Percentiles rank a stretch among this genome's conserved stretches.
These are phyloP conservation scores for Polygonum aviculare DNA, from an alignment of 148 eudicot genomes.

Conservation along the genomic window DNA sequence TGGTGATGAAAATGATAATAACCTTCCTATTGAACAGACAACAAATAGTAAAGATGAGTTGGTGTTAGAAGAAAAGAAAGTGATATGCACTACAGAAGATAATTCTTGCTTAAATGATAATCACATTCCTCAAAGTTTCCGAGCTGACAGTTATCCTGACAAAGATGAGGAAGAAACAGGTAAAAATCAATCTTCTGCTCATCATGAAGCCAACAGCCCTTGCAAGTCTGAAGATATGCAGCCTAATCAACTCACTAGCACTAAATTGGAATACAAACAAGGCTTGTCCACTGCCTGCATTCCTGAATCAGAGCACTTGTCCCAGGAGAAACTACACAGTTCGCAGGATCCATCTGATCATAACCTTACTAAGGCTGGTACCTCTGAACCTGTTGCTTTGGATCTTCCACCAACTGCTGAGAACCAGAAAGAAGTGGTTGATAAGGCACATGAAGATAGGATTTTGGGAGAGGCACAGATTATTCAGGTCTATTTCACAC, in stretches of 20 bases:
- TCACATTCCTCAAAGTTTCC: conserved; percentile 14
- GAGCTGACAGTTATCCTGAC: conserved; percentile 28
- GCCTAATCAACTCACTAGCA: conserved; percentile 20
- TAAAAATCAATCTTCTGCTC: conserved; percentile 20
- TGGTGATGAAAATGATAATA: conserved; percentile 31
- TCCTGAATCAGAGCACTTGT: conserved; percentile 23
- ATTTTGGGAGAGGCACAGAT: conserved; percentile 78
- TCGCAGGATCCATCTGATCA: conserved; percentile 21
- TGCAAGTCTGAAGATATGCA: conserved; percentile 22
- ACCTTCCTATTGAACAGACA: conserved; percentile 18
- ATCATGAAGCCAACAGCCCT: conserved; percentile 27
- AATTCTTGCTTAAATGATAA: conserved; percentile 24
- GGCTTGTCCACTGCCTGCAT: conserved; percentile 17
- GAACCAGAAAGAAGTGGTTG: conserved; percentile 28
- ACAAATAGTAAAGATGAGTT: conserved; percentile 28
- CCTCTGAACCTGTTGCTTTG: conserved; percentile 18
- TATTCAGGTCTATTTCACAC: conserved; percentile 55
- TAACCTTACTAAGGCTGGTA: conserved; percentile 20
- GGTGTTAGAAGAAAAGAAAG: conserved; percentile 19
- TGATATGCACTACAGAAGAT: conserved; percentile 22
- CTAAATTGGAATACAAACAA: conserved; percentile 27
- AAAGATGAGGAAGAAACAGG: conserved; percentile 28
- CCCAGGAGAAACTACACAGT: conserved; percentile 20
- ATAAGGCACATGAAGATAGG: conserved; percentile 69
- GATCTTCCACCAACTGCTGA: conserved; percentile 36